Percentiles rank a stretch among this genome's conserved stretches.
phyloP scores from a whole-genome alignment of 306 rosid genomes.

The Prinsepia uniflora region DNA sequence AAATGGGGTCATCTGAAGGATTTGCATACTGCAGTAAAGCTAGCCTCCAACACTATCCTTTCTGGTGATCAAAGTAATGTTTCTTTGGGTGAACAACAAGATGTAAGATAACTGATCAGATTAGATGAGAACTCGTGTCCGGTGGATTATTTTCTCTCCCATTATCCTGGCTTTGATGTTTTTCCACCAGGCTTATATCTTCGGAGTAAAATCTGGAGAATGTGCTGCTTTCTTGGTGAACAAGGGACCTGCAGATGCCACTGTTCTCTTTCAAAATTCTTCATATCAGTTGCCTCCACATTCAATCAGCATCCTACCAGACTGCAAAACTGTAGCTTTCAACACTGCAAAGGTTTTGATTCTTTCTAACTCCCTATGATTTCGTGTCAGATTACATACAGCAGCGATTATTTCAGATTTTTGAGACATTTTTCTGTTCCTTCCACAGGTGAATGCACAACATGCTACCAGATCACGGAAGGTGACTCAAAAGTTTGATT shows the following conservation, averaged over 20 bases:
- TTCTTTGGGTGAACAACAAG: slow-evolving; percentile 26
- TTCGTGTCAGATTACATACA: not conserved
- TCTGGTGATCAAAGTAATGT: slow-evolving; percentile 21
- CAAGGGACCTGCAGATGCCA: slow-evolving; percentile 20
- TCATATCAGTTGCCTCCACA: slow-evolving; percentile 22
- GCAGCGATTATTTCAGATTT: not conserved
- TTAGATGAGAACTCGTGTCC: not conserved
- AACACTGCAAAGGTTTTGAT: slow-evolving; percentile 33
- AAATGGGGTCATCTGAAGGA: slow-evolving; percentile 78
- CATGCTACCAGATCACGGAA: slow-evolving; percentile 29
- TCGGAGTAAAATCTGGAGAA: slow-evolving; percentile 26
- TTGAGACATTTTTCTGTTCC: not conserved
- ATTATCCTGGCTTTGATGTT: not conserved
- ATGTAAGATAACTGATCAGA: slow-evolving; percentile 15
- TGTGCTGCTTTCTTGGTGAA: slow-evolving; percentile 51
- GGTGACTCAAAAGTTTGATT: slow-evolving; percentile 18
- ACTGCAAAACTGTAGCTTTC: slow-evolving; percentile 36
- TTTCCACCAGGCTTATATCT: slow-evolving; percentile 31
- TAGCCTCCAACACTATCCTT: slow-evolving; percentile 29
- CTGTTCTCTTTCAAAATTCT: slow-evolving; percentile 23
- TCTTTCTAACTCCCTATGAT: too few relatives aligned
- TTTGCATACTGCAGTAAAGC: slow-evolving; percentile 58
- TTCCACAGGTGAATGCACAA: slow-evolving; percentile 36
- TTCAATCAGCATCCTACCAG: slow-evolving; percentile 44
- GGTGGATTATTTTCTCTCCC: not conserved